Evolutionary conservation across 2,329 filamentous ascomycete genomes (phyloP), one percentile per base, ranked within the genome.

Genomic region (Talaromyces funiculosus): DNA sequence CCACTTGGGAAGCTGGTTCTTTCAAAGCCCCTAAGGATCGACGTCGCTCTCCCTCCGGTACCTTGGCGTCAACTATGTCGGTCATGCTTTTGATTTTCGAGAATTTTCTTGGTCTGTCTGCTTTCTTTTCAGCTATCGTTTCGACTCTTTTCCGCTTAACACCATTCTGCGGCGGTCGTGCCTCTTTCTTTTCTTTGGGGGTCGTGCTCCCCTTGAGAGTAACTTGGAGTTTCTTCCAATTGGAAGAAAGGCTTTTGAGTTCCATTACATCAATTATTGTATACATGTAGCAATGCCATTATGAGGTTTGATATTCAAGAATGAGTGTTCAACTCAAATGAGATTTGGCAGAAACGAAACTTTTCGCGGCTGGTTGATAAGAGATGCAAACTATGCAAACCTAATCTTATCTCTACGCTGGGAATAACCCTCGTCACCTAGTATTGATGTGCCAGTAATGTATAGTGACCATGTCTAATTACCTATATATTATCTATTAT

Each of bases 171-270:
- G 53, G 69, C 70, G 53, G 69, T 68, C 49, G 72, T 70, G 37
- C 26, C 9, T 43, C 47, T 42, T 40, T 57, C 40, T 43, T 53
- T 42, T 75, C 75, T 20, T 65, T 63, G 47, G 69, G 57, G 33
- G 65, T 51, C 10, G 70, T 64, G 51, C 72, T 67, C 47, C 71
- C 73, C 61, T 77, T 74, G 31, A 80, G 66, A n/a, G 74, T 76
- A 62, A 71, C 71, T 68, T 80, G 78, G 61, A 81, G 72, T 67
- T 77, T 80, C 67, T 78, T 80, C 79, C 79, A 81, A 67, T 81
- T 81, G 62, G 75, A 76, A 60, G 79, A 81, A 47, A 81, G 72
- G 51, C 68, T 71, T 61, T 73, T 75, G 33, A 73, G 62, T 64
- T 80, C 77, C 77, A 80, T 78, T 56, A 18, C 60, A 20, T 45